A percentile compares a stretch with the other conserved stretches of the same genome.
Conservation (phyloP, 257 asterid genomes). For the Gentiana macrophylla region DNA sequence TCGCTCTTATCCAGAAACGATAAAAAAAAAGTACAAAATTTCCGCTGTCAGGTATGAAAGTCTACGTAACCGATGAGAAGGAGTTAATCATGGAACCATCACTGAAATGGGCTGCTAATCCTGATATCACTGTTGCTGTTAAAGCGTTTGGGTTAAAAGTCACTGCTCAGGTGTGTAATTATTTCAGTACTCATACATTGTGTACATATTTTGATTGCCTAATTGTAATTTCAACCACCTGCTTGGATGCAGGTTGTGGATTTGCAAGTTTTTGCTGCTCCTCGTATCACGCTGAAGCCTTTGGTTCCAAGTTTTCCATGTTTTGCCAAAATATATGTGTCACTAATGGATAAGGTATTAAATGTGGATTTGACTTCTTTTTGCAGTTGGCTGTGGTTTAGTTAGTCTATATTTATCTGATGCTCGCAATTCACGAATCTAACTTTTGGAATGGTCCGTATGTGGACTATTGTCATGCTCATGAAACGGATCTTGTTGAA, state of each 20-base stretch:
- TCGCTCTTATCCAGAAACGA: no score
- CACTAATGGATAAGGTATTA: constrained; percentile 92
- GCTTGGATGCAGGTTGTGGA: constrained; percentile 62
- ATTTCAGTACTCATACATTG: background rate
- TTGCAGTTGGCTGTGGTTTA: no score
- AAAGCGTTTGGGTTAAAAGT: constrained; percentile 82
- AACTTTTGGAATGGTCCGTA: no score
- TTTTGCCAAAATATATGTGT: constrained; percentile 59
- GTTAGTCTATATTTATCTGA: no score
- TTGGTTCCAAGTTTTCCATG: constrained; percentile 99
- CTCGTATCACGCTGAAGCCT: constrained; percentile 94
- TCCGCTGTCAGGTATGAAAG: constrained; percentile 46
- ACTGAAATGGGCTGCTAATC: constrained; percentile 98
- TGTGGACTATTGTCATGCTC: no score
- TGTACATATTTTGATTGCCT: background rate
- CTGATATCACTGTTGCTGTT: constrained; percentile 61
- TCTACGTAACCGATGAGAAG: constrained; percentile 53
- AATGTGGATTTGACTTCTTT: background rate
- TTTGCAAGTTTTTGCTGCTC: constrained; percentile 85
- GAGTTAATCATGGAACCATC: constrained; percentile 98
- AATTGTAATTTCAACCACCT: constrained; percentile 1
- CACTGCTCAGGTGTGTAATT: constrained; percentile 67
- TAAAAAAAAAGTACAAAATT: background rate
- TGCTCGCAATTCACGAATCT: no score
- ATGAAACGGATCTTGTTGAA: no score